Percentiles rank a stretch among this genome's conserved stretches.
Conservation (phyloP, 2,329 filamentous ascomycete genomes). For the Penicillium hesseltinei region DNA sequence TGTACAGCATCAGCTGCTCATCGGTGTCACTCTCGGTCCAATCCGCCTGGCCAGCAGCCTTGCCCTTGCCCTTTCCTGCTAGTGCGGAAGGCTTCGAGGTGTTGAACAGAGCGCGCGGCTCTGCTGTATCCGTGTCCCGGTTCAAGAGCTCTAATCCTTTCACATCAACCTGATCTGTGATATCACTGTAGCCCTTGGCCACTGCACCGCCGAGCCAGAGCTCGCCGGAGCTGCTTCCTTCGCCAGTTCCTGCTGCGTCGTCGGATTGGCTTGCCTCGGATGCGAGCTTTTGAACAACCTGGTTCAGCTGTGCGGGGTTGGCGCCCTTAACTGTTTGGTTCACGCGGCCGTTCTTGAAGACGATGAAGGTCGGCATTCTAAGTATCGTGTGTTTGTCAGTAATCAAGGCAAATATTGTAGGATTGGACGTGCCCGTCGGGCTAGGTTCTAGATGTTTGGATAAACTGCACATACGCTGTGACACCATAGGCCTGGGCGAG, state of each 20-base stretch:
- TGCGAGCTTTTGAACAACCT: constrained; percentile 68
- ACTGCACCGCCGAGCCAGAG: constrained; percentile 72
- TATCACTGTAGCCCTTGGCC: constrained; percentile 77
- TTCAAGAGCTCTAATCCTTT: constrained; percentile 85
- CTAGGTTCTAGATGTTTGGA: not conserved
- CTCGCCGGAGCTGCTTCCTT: constrained; percentile 43
- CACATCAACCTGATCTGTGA: constrained; percentile 77
- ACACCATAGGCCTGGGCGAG: constrained; percentile 72
- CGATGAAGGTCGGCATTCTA: constrained; percentile 74
- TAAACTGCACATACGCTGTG: constrained; percentile 54
- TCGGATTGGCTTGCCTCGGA: constrained; percentile 57
- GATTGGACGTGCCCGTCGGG: not conserved
- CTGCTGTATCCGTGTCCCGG: constrained; percentile 71
- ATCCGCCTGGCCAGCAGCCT: constrained; percentile 62
- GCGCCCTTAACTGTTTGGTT: constrained; percentile 71
- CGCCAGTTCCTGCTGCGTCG: constrained; percentile 40
- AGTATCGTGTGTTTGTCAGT: constrained; percentile 51
- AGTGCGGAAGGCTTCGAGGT: constrained; percentile 63
- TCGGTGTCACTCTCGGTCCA: constrained; percentile 97
- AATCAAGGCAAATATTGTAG: not conserved
- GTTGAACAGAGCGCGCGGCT: constrained; percentile 73
- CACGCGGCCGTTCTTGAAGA: constrained; percentile 71
- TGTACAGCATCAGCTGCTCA: constrained; percentile 89
- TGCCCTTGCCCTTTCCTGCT: constrained; percentile 41
- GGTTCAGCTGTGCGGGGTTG: constrained; percentile 67